phyloP scores from a whole-genome alignment of 345 rosid genomes.

The Eucalyptus fibrosa region DNA sequence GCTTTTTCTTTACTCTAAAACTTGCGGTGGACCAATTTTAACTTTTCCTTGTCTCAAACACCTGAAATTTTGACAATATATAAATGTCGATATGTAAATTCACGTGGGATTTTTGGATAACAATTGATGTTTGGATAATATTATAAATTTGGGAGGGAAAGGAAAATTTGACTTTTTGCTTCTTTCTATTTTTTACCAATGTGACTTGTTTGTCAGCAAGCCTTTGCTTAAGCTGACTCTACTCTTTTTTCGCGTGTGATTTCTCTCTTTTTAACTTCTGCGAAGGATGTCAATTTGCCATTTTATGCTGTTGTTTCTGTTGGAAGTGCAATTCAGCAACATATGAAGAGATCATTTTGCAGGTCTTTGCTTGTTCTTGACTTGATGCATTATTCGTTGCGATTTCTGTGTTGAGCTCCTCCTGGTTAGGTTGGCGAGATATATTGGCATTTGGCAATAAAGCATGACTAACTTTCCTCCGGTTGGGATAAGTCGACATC shows the following conservation, averaged over 20 bases:
- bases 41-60: neutral
- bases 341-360: neutral
- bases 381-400: neutral
- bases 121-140: neutral
- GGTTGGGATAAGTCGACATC: neutral
- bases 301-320: neutral
- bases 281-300: neutral
- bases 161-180: neutral
- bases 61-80: neutral
- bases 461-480: neutral
- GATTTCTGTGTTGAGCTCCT: neutral
- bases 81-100: neutral
- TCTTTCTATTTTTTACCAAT: neutral
- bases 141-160: neutral
- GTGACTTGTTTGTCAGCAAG: neutral
- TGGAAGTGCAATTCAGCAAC: neutral
- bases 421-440: neutral
- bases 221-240: neutral
- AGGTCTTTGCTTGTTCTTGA: neutral
- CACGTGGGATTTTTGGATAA: neutral
- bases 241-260: neutral
- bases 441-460: neutral
- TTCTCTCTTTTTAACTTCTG: neutral
- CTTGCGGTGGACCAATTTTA: neutral
- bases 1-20: neutral